These are phyloP conservation scores for Puccinia horiana DNA, from an alignment of 1,284 basidiomycete genomes.

Conservation along the genomic window DNA sequence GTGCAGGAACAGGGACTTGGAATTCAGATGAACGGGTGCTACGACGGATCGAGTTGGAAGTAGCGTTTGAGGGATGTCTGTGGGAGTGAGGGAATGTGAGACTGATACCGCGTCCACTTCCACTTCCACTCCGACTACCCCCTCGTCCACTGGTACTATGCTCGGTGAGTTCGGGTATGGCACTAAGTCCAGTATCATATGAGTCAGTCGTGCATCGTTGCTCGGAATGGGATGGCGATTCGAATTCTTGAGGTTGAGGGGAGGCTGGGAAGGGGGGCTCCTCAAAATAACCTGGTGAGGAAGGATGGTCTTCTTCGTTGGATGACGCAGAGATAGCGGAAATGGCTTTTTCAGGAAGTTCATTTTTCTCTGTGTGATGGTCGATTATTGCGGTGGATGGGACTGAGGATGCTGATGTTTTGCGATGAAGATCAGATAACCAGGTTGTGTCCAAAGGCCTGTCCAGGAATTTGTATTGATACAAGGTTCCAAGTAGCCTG, in stretches of 20 bases:
- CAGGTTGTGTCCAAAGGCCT: constrained; percentile 1
- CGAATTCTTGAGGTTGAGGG: constrained; percentile 25
- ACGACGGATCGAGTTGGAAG: constrained; percentile 21
- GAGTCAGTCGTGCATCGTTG: constrained; percentile 22
- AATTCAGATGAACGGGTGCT: constrained; percentile 9
- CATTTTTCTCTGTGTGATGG: neutral
- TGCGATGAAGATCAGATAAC: neutral
- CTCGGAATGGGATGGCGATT: constrained; percentile 27
- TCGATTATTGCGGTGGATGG: constrained; percentile 19
- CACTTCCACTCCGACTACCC: constrained; percentile 23
- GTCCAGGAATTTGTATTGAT: constrained; percentile 18
- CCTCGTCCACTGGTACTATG: constrained; percentile 18
- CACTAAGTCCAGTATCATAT: constrained; percentile 37
- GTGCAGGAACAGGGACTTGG: neutral
- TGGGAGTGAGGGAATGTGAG: constrained; percentile 13
- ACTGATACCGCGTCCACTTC: neutral
- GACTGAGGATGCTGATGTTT: neutral
- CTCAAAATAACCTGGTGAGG: neutral
- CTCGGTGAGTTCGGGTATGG: constrained; percentile 43
- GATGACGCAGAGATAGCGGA: constrained; percentile 3
- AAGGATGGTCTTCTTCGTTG: neutral
- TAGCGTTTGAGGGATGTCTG: constrained; percentile 30
- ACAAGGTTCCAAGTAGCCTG: neutral
- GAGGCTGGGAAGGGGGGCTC: constrained; percentile 15
- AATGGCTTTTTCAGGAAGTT: neutral